phyloP scores from a whole-genome alignment of 805 yeast genomes.

The Scheffersomyces stipitis region DNA sequence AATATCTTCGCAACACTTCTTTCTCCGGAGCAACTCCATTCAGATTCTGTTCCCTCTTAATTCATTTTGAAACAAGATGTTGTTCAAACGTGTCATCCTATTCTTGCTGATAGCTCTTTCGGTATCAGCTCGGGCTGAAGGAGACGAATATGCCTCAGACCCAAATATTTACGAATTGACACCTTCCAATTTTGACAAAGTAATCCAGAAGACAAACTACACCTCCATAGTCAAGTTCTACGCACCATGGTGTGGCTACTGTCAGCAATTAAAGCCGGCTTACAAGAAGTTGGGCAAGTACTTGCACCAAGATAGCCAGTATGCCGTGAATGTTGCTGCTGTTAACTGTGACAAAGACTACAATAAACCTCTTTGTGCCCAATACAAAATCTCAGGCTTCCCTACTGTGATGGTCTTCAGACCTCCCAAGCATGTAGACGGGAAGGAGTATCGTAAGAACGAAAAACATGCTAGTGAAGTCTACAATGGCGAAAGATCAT shows the following conservation, averaged over 20 bases:
- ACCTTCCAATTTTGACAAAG: conserved; percentile 59
- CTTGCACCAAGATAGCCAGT: conserved; percentile 47
- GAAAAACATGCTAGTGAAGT: conserved; percentile 44
- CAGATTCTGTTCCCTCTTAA: no score
- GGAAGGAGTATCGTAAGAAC: conserved; percentile 17
- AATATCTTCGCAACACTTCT: no score
- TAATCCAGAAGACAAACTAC: conserved; percentile 68
- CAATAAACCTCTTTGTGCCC: conserved; percentile 69
- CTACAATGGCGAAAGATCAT: conserved; percentile 61
- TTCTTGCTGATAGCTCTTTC: conserved; percentile 1
- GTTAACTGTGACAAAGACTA: conserved; percentile 77
- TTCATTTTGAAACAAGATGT: background rate
- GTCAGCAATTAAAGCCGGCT: conserved; percentile 67
- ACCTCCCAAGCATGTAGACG: conserved; percentile 62
- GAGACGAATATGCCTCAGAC: conserved; percentile 40
- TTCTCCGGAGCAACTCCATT: no score
- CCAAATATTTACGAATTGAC: conserved; percentile 55
- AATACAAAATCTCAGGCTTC: conserved; percentile 67
- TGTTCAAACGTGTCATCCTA: no score
- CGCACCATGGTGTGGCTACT: conserved; percentile 99
- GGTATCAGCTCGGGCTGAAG: conserved; percentile 10
- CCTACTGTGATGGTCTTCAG: conserved; percentile 83
- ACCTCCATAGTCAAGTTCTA: conserved; percentile 84
- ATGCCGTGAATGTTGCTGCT: conserved; percentile 67
- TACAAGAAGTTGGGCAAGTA: conserved; percentile 62